These are phyloP conservation scores for Harrya chromipes DNA, from an alignment of 768 basidiomycete genomes.

Conservation along the genomic window DNA sequence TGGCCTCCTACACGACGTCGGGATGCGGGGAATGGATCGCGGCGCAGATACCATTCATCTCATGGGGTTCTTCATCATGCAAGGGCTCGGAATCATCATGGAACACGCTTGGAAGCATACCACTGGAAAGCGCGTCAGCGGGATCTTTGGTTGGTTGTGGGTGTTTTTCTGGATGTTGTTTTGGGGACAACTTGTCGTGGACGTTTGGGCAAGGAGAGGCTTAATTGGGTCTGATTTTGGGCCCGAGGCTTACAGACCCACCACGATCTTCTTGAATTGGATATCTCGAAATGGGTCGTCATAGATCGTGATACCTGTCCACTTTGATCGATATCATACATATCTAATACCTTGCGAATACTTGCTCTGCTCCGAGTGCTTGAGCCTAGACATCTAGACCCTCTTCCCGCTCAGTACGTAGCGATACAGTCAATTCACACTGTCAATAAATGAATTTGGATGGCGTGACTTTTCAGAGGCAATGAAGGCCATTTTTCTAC, in stretches of 20 bases:
- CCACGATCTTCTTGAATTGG: conserved; percentile 12
- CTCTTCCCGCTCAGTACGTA: too few species aligned
- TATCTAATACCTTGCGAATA: too few species aligned
- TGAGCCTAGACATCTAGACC: too few species aligned
- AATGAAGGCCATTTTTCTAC: too few species aligned
- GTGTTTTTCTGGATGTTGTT: conserved; percentile 41
- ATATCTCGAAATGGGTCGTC: not conserved
- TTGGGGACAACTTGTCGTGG: conserved; percentile 48
- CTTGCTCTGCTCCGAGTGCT: too few species aligned
- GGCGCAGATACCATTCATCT: conserved; percentile 45
- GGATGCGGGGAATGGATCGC: conserved; percentile 55
- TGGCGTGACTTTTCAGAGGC: too few species aligned
- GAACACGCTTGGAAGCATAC: conserved; percentile 45
- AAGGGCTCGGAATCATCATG: conserved; percentile 48
- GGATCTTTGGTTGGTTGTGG: conserved; percentile 53
- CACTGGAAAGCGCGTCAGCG: conserved; percentile 48
- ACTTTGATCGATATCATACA: not conserved
- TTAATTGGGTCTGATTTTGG: conserved; percentile 14
- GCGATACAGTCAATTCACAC: too few species aligned
- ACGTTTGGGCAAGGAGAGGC: conserved; percentile 34
- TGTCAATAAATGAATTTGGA: too few species aligned
- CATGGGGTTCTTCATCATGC: conserved; percentile 54
- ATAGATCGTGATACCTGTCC: not conserved
- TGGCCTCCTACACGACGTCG: conserved; percentile 56
- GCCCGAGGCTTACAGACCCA: conserved; percentile 20